Base-by-base conservation (phyloP, 495 filamentous ascomycete species). In the Sabuloglossum arenarium region DNA sequence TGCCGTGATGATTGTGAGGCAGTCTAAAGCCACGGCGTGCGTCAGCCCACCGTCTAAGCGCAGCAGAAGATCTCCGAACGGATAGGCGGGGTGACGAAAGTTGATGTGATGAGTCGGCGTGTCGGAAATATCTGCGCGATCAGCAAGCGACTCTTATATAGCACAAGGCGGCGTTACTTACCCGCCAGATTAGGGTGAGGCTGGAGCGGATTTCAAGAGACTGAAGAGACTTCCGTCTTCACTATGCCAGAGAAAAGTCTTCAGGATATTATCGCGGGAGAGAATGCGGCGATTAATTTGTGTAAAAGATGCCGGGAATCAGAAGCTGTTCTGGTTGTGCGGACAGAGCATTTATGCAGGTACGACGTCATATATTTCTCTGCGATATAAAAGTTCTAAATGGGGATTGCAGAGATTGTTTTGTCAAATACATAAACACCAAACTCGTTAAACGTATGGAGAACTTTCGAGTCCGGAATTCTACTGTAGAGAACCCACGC, bases 391-490 rank as follows among this genome's bases (percentile, higher is more conserved):
- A 47, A 9, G 19, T 28, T 19, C 30, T 39, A 14, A 45, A 58
- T 12, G 16, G 12, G 58, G 0, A 5, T 21, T 16, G 14, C 57
- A 90, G 86, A 43, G 67, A 75, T 37, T 97, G 90, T 67, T 94
- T 91, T 67, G 64, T 73, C 53, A 75, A 74, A 62, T 95, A 88
- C 66, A 73, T 89, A 54, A 67, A 73, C 28, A 79, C 75, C 55
- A 96, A 96, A 64, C 76, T 80, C 59, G 67, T 85, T 59, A 87
- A 86, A 61, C 84, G 86, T 42, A 83, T 90, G 71, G 84, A 85
- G 62, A 71, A 69, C 46, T 83, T 79, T 66, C 73, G 66, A 62
- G 65, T 70, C 61, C 59, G 67, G 58, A 50, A 60, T 62, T 55
- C 67, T 60, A 60, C 64, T 50, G 61, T 65, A 46, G 62, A 66